These are phyloP conservation scores for Talaromyces stipitatus DNA, from an alignment of 495 filamentous ascomycete species.

Conservation along the genomic window DNA sequence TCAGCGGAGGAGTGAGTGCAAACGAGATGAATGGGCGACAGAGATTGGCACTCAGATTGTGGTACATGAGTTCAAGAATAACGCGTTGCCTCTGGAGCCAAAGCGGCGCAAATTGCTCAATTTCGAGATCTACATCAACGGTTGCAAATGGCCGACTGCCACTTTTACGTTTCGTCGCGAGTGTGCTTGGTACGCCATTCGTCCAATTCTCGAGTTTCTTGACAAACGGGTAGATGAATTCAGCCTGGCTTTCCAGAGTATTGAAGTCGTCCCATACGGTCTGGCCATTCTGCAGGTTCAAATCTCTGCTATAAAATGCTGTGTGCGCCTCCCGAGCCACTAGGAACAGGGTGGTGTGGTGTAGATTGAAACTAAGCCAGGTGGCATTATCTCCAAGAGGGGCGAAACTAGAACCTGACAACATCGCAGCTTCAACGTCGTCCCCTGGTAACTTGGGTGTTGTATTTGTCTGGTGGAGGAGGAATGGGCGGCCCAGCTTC, in stretches of 20 bases:
- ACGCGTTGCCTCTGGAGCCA: conserved; percentile 45
- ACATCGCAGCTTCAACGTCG: background rate
- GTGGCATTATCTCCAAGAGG: background rate
- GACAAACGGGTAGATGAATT: background rate
- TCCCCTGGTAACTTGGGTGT: background rate
- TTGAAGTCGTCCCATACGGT: conserved; percentile 10
- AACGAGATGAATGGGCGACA: conserved; percentile 43
- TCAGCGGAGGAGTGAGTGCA: background rate
- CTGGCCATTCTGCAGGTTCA: conserved; percentile 9
- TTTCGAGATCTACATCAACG: background rate
- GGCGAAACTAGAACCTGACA: background rate
- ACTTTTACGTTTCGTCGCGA: background rate
- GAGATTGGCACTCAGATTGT: conserved; percentile 33
- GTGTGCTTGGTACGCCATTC: background rate
- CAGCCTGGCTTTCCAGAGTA: background rate
- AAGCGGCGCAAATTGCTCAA: background rate
- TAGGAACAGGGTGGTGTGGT: background rate
- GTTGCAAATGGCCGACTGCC: background rate
- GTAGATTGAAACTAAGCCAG: background rate
- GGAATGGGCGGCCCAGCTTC: conserved; percentile 36
- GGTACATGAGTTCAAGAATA: conserved; percentile 43
- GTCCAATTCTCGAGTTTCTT: background rate
- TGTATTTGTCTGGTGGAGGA: background rate
- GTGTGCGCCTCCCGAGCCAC: background rate
- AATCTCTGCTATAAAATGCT: background rate